Conservation (phyloP, 306 rosid genomes). For the Pyrus bretschneideri region DNA sequence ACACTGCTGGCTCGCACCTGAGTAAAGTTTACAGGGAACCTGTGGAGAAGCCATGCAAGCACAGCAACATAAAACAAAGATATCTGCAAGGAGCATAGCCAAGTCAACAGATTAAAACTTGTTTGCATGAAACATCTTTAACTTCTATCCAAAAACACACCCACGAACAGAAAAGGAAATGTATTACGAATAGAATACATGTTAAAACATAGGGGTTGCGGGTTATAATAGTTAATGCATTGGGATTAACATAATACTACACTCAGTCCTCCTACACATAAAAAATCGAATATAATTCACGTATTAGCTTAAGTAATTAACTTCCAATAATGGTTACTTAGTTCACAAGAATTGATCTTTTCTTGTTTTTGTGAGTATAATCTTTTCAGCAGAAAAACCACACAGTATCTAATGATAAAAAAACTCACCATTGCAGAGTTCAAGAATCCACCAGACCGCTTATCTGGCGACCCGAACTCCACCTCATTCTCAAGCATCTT, state of each 20-base stretch:
- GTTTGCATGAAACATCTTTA: not conserved
- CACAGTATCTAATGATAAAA: not conserved
- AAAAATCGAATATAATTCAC: not conserved
- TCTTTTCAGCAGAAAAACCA: not conserved
- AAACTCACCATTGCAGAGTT: constrained; percentile 73
- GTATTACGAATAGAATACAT: not conserved
- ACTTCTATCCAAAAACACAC: not conserved
- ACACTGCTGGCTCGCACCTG: constrained; percentile 44
- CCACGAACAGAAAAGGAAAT: not conserved
- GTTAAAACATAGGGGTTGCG: not conserved
- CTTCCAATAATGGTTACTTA: not conserved
- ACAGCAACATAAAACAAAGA: constrained; percentile 82
- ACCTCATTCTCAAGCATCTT: constrained; percentile 94
- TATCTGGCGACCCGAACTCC: constrained; percentile 93
- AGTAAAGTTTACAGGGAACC: constrained; percentile 82
- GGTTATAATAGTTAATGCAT: not conserved
- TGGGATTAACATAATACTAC: not conserved
- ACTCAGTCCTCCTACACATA: not conserved
- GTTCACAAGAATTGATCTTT: not conserved
- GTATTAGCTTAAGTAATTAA: not conserved
- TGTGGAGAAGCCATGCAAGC: constrained; percentile 82
- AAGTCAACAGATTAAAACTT: constrained; percentile 24
- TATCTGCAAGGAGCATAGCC: constrained; percentile 45
- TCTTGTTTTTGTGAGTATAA: not conserved
- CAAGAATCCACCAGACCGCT: constrained; percentile 77